Evolutionary conservation across 129 eudicot species (phyloP), one percentile per base, ranked within the genome.

Genomic region (Artemisia annua): DNA sequence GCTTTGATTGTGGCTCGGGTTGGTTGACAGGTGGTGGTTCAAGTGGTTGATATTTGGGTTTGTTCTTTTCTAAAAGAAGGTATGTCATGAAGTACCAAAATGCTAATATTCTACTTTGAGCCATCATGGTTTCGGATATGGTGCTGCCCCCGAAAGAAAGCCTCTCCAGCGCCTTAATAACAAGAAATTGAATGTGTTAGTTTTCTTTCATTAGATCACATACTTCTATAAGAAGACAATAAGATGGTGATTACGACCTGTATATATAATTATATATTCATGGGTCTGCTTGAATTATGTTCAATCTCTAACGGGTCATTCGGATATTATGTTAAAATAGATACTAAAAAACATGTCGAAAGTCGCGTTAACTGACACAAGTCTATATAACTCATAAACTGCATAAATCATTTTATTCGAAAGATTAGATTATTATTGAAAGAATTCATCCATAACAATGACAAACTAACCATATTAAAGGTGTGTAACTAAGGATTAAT

Each of bases 71-170:
- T 14, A 94, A 83, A 28, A 94, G 84, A 64, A 90, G 77, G 78
- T 88, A 94, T 9, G 99, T 94, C 14, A 93, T 81, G 75, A 71
- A 88, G 67, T 94, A 94, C 99, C 97, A 90, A 75, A 94, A 94
- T 28, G 83, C 18, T 15, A 94, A 75, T 52, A 94, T 94, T 75
- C 85, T 81, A 73, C 91, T 81, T 74, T 94, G 99, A 69, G 99
- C 97, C 62, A 85, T 71, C 66, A 88, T 52, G 2, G 99, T 94
- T n/a, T 86, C 96, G 10, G 72, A 77, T 69, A 94, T 94, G 4
- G 52, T 75, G 73, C 87, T 81, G 46, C 85, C 89, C 77, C 91
- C 97, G n/a, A 94, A 90, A 8, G 96, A 90, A 22, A 90, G 93
- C 64, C 89, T 86, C 53, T 90, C 97, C 32, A 94, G 83, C 20